Base-by-base conservation (phyloP, 2,329 filamentous ascomycete genomes). In the Sporothrix globosa region DNA sequence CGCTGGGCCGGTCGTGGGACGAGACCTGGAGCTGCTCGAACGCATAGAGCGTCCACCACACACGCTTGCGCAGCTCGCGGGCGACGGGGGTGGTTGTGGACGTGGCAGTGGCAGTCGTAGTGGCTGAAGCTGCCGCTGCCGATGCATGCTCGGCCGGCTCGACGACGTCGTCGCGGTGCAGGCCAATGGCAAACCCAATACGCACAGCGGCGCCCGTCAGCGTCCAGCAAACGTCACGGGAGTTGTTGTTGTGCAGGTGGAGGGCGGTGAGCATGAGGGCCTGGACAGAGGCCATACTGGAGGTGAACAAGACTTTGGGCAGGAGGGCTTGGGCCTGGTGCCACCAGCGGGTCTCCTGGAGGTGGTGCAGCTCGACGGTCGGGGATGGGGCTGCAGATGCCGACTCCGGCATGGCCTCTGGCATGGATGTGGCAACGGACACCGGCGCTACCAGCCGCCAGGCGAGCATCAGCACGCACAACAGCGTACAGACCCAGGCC, bases 231-330 rank as follows among this genome's bases (percentile, higher is more conserved):
- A 71, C 70, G 60, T 82, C 81, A 39, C 80, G 77, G 71, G 81
- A 80, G 75, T 81, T 81, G 2, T 80, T 82, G 74, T 82, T 82
- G 75, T 82, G 80, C 19, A 82, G 79, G 69, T 82, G 80, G 3
- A 81, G 73, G 4, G 80, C 79, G 11, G 79, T 78, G 5, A 82
- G 77, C 75, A 82, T 75, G 58, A 82, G 75, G 3, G 80, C 79
- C 74, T 82, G 80, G 13, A 82, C 78, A 0, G 81, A 78, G 60
- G 75, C 74, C 53, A 81, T 73, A 74, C 78, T 81, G 3, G 81
- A 81, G 1, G 80, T 81, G 73, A 82, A 82, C 66, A 82, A 76
- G 48, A 82, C 80, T 14, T 79, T 79, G 1, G 81, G 79, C 14
- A 82, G 76, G 3, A 82, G 76, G 6, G 77, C 76, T 73, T 82